Base-by-base conservation (phyloP, 768 basidiomycete genomes). In the Naganishia antarctica region DNA sequence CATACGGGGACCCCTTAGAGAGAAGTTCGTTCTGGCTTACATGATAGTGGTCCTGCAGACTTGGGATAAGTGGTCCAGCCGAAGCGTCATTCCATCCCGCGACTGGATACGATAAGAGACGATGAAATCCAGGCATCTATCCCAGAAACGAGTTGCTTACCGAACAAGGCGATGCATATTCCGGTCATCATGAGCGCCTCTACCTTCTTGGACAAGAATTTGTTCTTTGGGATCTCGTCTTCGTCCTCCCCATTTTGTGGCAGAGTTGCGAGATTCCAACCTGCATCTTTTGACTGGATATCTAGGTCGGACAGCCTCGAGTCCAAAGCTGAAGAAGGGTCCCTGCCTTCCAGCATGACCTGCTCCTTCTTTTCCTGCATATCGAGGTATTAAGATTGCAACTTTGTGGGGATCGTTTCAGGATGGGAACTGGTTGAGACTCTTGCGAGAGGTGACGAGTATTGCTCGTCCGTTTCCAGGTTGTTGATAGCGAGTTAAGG, bases 41-140 rank as follows among this genome's bases (percentile, higher is more conserved):
- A 34, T 32, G 29, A 71, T 83, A 83, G 72, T 83, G 81, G 7
- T 76, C 73, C 73, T 87, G 88, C 50, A 91, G 85, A 12, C 84
- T 81, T 1, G 87, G 89, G 4, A 91, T 76, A 21, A 91, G 76
- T 0, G 89, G 88, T 1, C 89, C 89, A 15, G 84, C 83, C 0
- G 85, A 82, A 13, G 85, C 86, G 73, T 89, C 89, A 70, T 86
- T 88, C 88, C 88, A 90, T 16, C 89, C 89, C 29, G 60, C 60
- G 26, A 46, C 60, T 61, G 7, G 66, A 23, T 13, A 49, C 26
- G 13, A 4, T 8, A 7, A 3, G 6, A 15, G 2, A 15, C 5
- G n/a, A 28, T 28, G 18, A 29, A 29, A 29, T 3, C 9, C 16
- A 29, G 25, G 11, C 2, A 13, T 4, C 25, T 4, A 7, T 5